phyloP scores from a whole-genome alignment of 352 stramenopile genomes.

The Phytophthora sp. region DNA sequence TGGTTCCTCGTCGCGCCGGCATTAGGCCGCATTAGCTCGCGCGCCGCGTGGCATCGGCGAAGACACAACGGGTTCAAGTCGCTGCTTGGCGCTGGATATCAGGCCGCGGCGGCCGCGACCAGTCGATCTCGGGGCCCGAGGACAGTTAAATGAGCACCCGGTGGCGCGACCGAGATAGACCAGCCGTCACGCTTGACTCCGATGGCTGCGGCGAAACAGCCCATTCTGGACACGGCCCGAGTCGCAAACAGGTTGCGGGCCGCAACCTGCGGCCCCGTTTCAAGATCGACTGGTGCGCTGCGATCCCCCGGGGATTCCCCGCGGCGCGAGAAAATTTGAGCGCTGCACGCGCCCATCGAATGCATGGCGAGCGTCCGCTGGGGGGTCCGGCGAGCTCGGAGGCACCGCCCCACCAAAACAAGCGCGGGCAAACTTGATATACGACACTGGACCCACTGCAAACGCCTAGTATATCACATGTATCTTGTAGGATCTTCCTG shows the following conservation, averaged over 20 bases:
- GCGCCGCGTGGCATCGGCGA: background rate
- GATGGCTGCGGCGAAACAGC: constrained; percentile 19
- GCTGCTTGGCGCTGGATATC: background rate
- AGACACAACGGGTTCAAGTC: background rate
- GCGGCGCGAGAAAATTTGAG: constrained; percentile 5
- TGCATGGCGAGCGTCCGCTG: no score
- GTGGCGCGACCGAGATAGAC: constrained; percentile 1
- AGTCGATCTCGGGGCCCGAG: background rate
- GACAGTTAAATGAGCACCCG: background rate
- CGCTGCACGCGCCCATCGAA: background rate
- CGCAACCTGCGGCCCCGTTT: background rate
- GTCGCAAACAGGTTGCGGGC: background rate
- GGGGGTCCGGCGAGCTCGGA: constrained; percentile 1
- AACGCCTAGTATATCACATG: constrained; percentile 8
- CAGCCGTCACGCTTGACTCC: background rate
- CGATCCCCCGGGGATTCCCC: no score
- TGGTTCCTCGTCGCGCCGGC: background rate
- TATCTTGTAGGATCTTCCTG: constrained; percentile 2
- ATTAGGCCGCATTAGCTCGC: background rate
- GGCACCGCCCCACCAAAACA: constrained; percentile 15
- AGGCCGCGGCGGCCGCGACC: background rate
- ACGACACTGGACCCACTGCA: no score
- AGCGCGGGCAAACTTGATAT: constrained; percentile 23
- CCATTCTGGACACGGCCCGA: constrained; percentile 6
- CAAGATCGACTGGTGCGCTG: constrained; percentile 5